Evolutionary conservation across 176 grass and related monocot species (phyloP).

Genomic region (Paspalum vaginatum): DNA sequence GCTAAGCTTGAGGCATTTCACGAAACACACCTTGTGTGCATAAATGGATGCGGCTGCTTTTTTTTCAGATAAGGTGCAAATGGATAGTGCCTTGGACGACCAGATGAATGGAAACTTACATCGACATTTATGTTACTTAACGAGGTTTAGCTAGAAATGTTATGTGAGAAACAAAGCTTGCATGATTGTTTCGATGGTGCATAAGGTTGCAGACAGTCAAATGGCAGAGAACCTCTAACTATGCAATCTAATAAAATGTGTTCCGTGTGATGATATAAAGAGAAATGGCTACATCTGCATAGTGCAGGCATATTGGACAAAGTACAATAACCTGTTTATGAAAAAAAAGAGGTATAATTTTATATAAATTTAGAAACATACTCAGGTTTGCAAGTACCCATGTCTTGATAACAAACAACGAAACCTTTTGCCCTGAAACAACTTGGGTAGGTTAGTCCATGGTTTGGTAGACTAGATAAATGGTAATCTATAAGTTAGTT

Average conservation of each 20-base stretch:
- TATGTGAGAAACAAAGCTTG: constrained; percentile 10
- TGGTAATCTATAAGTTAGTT: neutral
- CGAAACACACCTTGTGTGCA: neutral
- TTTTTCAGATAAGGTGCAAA: neutral
- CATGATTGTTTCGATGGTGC: constrained; percentile 1
- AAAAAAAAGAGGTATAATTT: neutral
- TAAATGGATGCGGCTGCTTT: neutral
- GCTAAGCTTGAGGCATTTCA: neutral
- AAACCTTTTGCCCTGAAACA: neutral
- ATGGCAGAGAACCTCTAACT: neutral
- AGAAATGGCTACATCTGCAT: neutral
- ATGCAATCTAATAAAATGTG: neutral
- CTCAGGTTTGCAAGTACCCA: neutral
- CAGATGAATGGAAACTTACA: neutral
- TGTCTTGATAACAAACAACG: neutral
- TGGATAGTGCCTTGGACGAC: neutral
- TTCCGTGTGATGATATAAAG: neutral
- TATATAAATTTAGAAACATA: neutral
- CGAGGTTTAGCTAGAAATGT: neutral
- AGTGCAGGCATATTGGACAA: neutral
- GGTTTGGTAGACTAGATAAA: neutral
- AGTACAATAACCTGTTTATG: neutral
- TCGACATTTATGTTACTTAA: neutral
- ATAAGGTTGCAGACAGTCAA: neutral
- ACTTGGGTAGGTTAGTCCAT: neutral